A percentile compares a stretch with the other conserved stretches of the same genome.
Evolutionary conservation across 2,329 filamentous ascomycete species (phyloP).

Genomic region (Rutstroemia sp.): DNA sequence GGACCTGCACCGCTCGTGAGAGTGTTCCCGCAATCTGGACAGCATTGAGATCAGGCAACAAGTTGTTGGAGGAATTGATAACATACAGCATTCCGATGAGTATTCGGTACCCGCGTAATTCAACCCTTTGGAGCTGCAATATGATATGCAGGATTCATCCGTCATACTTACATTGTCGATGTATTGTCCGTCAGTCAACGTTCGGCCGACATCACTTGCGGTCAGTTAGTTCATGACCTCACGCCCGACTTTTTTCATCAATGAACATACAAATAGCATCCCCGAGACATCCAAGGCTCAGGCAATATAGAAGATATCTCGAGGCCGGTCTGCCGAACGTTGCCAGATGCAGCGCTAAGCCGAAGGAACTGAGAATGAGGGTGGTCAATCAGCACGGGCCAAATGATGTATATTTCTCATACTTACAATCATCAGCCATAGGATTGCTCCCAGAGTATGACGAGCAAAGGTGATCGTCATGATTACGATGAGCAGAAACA

Average conservation of each 20-base stretch:
- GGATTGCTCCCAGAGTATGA: not conserved
- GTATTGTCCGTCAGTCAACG: constrained; percentile 17
- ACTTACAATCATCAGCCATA: not conserved
- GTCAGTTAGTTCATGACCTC: not conserved
- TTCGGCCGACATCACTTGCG: constrained; percentile 17
- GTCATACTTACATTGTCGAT: constrained; percentile 19
- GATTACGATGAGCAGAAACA: not conserved
- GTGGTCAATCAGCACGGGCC: not conserved
- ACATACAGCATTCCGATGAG: constrained; percentile 23
- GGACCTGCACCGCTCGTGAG: constrained; percentile 12
- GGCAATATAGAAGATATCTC: constrained; percentile 13
- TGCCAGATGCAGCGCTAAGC: not conserved
- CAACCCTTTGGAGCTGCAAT: constrained; percentile 18
- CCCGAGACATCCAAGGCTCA: constrained; percentile 20
- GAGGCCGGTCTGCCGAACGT: not conserved
- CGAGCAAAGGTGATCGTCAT: not conserved
- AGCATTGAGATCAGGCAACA: not conserved
- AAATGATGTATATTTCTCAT: too few relatives aligned
- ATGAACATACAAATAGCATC: constrained; percentile 21
- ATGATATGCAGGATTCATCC: constrained; percentile 22
- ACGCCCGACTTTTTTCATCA: too few relatives aligned
- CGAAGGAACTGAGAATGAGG: not conserved
- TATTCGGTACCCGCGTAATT: constrained; percentile 27
- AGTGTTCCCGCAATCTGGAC: constrained; percentile 19
- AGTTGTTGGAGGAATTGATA: constrained; percentile 1